Evolutionary conservation across 208 protist species (phyloP).

Genomic region (Strigomonas culicis): DNA sequence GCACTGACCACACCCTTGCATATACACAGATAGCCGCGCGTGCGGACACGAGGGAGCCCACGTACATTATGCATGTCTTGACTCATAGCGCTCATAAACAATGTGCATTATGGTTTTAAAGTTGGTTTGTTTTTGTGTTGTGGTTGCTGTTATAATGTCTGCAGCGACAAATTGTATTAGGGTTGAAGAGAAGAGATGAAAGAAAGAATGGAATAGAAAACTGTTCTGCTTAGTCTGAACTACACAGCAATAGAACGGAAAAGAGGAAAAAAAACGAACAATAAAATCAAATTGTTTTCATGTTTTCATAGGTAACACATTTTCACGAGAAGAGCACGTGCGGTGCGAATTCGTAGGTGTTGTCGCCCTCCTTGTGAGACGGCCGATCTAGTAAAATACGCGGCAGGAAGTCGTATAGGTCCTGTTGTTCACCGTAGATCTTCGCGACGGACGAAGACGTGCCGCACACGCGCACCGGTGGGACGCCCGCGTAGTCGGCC

Average conservation of each 20-base stretch:
- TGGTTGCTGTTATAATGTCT: background rate
- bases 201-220: background rate
- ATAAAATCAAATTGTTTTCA: slow-evolving; percentile 3
- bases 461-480: slow-evolving; percentile 79
- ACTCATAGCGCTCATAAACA: too few species aligned
- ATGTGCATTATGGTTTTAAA: slow-evolving; percentile 1
- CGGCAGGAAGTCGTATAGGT: slow-evolving; percentile 84
- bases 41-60: too few species aligned
- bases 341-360: slow-evolving; percentile 51
- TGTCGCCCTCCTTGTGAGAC: slow-evolving; percentile 51
- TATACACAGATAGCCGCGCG: too few species aligned
- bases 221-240: background rate
- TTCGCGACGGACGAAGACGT: slow-evolving; percentile 66
- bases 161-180: too few species aligned
- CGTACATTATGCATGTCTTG: too few species aligned
- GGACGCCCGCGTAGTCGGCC: slow-evolving; percentile 5
- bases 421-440: slow-evolving; percentile 74
- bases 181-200: background rate
- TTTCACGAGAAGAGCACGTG: slow-evolving; percentile 13
- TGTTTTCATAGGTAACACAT: background rate
- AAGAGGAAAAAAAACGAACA: slow-evolving; percentile 11
- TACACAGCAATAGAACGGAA: background rate
- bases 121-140: background rate
- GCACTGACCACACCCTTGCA: too few species aligned
- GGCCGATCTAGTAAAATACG: slow-evolving; percentile 66